These are phyloP conservation scores for Penicillium verhagenii DNA, from an alignment of 495 filamentous ascomycete species.

Conservation along the genomic window DNA sequence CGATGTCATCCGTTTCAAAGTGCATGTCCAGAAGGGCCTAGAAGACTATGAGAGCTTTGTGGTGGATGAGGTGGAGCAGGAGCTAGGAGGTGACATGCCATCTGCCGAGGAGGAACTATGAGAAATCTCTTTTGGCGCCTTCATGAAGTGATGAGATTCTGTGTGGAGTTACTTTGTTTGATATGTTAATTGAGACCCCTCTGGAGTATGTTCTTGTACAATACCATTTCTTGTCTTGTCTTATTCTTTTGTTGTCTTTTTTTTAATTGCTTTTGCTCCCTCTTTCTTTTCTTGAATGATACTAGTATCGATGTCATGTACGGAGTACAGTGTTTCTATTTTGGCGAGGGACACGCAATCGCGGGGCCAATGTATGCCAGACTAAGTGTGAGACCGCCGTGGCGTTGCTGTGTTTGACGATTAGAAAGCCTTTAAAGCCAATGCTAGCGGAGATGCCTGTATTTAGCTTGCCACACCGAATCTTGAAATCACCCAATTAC, in stretches of 20 bases:
- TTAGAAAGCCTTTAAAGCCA: background rate
- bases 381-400: background rate
- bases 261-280: background rate
- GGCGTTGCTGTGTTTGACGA: background rate
- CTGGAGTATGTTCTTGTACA: conserved; percentile 5
- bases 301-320: no score
- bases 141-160: conserved; percentile 14
- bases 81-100: conserved; percentile 56
- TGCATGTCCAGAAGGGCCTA: conserved; percentile 87
- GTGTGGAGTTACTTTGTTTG: conserved; percentile 2
- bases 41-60: conserved; percentile 93
- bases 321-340: background rate
- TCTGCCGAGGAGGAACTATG: conserved; percentile 38
- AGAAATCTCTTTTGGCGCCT: conserved; percentile 4
- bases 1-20: conserved; percentile 97
- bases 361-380: background rate
- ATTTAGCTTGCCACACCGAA: background rate
- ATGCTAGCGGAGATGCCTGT: background rate
- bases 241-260: background rate
- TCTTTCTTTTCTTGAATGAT: no score
- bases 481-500: background rate
- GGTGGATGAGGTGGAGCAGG: conserved; percentile 83
- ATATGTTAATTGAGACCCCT: conserved; percentile 19
- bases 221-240: background rate
- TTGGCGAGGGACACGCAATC: background rate